Base-by-base conservation (phyloP, 1,284 basidiomycete species). In the Cryptococcus depauperatus region DNA sequence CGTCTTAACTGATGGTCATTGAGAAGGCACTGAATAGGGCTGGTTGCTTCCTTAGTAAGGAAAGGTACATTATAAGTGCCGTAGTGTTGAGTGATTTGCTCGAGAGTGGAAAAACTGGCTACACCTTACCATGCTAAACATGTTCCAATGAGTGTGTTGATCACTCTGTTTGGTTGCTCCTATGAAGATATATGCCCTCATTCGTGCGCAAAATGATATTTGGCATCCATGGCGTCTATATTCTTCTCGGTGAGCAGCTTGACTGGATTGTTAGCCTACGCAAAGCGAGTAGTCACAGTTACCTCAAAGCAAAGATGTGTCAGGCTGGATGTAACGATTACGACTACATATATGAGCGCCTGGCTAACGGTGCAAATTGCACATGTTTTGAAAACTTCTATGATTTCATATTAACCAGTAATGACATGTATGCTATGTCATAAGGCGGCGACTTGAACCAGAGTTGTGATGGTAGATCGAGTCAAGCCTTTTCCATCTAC, bases 261-360 rank as follows among this genome's bases (percentile, higher is more conserved):
- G 56, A 56, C 34, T 54, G 54, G 10, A 46, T 57, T 32, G 40
- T 57, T 43, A 46, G 28, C n/a, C 50, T 48, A 50, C 5, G 43
- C 46, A 21, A 45, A 39, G 61, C 61, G 49, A 57, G 55, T 3
- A 58, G 54, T 14, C 46, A 49, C 44, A 46, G 44, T 25, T 33
- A 50, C 35, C 42, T 61, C 27, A 58, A 55, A 3, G 50, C 57
- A 1, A 33, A 35, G 19, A 59, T 55, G 51, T 62, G 61, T 43
- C 51, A 56, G 41, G 37, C 57, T 35, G 60, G 61, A 58, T 62
- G 61, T 49, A 51, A 57, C 43, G 51, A 50, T 44, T 59, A 59
- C 37, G 49, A 51, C 41, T 55, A 49, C 41, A 44, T 50, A 11
- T 60, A 59, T 46, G 44, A 57, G 9, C 53, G 51, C 26, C 32